Conservation (phyloP, 495 filamentous ascomycete species). For the Xylaria acuta region DNA sequence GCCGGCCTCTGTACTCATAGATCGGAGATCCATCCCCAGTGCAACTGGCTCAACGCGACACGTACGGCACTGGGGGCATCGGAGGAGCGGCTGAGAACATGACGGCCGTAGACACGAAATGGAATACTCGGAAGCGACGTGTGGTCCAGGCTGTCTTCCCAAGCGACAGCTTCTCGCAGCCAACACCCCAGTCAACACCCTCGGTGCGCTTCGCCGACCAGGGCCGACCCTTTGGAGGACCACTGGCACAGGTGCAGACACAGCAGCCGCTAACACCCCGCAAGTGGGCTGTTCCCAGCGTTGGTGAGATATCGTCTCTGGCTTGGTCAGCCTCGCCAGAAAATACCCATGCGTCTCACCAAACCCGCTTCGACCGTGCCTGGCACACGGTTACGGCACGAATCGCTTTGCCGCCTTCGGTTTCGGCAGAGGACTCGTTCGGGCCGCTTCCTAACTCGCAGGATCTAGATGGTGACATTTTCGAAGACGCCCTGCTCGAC, state of each 20-base stretch:
- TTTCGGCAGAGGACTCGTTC: slow-evolving; percentile 50
- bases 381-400: slow-evolving; percentile 72
- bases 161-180: slow-evolving; percentile 47
- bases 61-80: not conserved
- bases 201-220: slow-evolving; percentile 40
- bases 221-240: slow-evolving; percentile 50
- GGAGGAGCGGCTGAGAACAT: not conserved
- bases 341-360: slow-evolving; percentile 51
- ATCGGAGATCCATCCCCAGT: not conserved
- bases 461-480: slow-evolving; percentile 42
- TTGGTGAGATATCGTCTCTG: slow-evolving; percentile 16
- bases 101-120: slow-evolving; percentile 40
- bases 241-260: slow-evolving; percentile 27
- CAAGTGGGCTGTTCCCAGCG: slow-evolving; percentile 24
- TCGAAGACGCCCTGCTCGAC: slow-evolving; percentile 51
- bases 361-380: slow-evolving; percentile 68
- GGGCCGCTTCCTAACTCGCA: slow-evolving; percentile 51
- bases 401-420: slow-evolving; percentile 62
- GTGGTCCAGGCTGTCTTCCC: slow-evolving; percentile 62
- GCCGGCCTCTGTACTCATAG: not conserved
- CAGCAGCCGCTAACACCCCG: slow-evolving; percentile 15
- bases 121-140: slow-evolving; percentile 49
- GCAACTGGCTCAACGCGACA: not conserved
- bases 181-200: slow-evolving; percentile 52
- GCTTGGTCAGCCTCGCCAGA: slow-evolving; percentile 31